Evolutionary conservation across 2,329 filamentous ascomycete genomes (phyloP).

Genomic region (Lasiodiplodia hormozganensis): DNA sequence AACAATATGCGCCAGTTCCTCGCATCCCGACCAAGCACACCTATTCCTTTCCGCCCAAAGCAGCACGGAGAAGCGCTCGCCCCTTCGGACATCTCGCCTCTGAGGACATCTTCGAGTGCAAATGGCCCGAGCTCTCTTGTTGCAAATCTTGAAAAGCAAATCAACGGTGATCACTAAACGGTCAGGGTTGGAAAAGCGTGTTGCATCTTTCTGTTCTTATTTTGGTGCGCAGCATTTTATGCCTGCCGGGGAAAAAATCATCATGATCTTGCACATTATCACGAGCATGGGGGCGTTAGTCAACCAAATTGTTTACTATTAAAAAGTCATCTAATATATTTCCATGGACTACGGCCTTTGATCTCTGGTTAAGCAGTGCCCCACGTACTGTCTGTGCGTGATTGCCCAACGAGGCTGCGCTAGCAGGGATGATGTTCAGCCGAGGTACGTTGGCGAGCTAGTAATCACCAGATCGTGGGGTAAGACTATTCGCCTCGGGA

Average conservation of each 20-base stretch:
- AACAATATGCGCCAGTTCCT: slow-evolving; percentile 65
- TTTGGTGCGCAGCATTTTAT: slow-evolving; percentile 9
- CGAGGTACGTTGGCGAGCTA: slow-evolving; percentile 10
- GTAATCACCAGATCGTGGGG: slow-evolving; percentile 17
- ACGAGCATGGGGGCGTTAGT: slow-evolving; percentile 20
- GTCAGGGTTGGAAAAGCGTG: slow-evolving; percentile 7
- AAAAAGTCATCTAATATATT: slow-evolving; percentile 9
- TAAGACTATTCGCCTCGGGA: slow-evolving; percentile 15
- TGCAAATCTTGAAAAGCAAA: slow-evolving; percentile 28
- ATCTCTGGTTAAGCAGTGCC: not conserved
- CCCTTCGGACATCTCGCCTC: slow-evolving; percentile 36
- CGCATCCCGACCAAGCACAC: slow-evolving; percentile 71
- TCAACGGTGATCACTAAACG: slow-evolving; percentile 27
- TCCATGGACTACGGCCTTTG: not conserved
- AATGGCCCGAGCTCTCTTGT: slow-evolving; percentile 15
- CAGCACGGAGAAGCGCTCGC: slow-evolving; percentile 54
- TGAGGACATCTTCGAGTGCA: slow-evolving; percentile 28
- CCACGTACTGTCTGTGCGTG: not conserved
- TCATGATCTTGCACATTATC: slow-evolving; percentile 11
- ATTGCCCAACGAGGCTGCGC: not conserved
- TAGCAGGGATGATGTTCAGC: slow-evolving; percentile 8
- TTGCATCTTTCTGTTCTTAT: slow-evolving; percentile 21
- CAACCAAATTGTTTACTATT: not conserved
- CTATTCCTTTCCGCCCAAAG: slow-evolving; percentile 66
- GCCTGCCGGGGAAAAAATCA: not conserved